Conservation (phyloP, 1,139 yeast genomes). For the Arxiozyma slooffiae region DNA sequence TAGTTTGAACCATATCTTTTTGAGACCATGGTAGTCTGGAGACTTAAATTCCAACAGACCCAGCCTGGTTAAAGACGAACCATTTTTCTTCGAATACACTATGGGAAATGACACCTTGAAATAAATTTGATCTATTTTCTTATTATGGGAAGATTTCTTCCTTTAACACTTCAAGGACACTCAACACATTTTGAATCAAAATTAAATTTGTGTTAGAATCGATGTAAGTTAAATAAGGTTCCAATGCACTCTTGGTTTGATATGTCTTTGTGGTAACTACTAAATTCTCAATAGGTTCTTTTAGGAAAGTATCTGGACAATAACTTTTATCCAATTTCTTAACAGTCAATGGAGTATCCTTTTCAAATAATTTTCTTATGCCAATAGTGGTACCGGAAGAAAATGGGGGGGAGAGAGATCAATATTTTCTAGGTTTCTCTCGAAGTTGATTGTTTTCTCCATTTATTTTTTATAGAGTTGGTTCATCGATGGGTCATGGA, state of each 20-base stretch:
- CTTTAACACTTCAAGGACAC: slow-evolving; percentile 51
- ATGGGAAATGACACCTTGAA: slow-evolving; percentile 72
- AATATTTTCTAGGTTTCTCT: no score
- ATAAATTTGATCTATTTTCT: slow-evolving; percentile 44
- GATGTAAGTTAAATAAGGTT: slow-evolving; percentile 41
- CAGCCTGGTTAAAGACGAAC: slow-evolving; percentile 50
- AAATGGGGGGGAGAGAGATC: no score
- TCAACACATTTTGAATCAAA: slow-evolving; percentile 81
- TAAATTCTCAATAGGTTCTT: slow-evolving; percentile 40
- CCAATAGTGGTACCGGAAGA: slow-evolving; percentile 25
- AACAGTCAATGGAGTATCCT: slow-evolving; percentile 13
- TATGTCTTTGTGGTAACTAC: slow-evolving; percentile 61
- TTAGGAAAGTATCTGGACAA: slow-evolving; percentile 23
- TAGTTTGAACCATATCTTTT: slow-evolving; percentile 18
- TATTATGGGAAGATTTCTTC: slow-evolving; percentile 48
- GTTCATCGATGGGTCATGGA: no score
- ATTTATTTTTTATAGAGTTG: no score
- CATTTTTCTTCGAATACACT: slow-evolving; percentile 46
- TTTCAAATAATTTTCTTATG: slow-evolving; percentile 25
- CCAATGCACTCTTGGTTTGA: slow-evolving; percentile 43
- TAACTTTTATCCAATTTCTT: slow-evolving; percentile 20
- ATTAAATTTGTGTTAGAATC: slow-evolving; percentile 48
- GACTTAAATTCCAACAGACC: slow-evolving; percentile 50
- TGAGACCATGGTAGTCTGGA: slow-evolving; percentile 36
- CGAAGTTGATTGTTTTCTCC: no score